Percentiles rank a stretch among this genome's conserved stretches.
Evolutionary conservation across 768 basidiomycete species (phyloP).

Genomic region (Holtermannia corniformis): DNA sequence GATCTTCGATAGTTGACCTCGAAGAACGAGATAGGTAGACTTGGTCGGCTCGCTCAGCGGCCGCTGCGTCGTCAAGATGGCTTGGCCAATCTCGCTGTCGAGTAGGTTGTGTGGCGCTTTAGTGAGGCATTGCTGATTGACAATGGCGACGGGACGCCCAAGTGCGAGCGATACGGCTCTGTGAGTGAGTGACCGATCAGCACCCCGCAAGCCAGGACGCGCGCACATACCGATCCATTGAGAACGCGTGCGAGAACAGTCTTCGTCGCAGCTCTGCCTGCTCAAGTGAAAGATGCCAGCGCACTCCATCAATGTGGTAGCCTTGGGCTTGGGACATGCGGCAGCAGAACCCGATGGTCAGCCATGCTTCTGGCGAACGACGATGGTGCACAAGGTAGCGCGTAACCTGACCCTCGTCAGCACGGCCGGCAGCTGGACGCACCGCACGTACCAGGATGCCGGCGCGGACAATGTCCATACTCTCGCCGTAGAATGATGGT

Average conservation of each 20-base stretch:
- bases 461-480: constrained; percentile 21
- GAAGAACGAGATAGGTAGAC: constrained; percentile 18
- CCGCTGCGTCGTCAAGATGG: not conserved
- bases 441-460: constrained; percentile 8
- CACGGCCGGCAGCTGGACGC: not conserved
- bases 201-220: no score
- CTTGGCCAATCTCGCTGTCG: constrained; percentile 13
- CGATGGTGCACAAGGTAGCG: constrained; percentile 16
- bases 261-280: constrained; percentile 22
- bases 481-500: constrained; percentile 19
- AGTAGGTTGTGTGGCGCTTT: constrained; percentile 12
- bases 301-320: constrained; percentile 18
- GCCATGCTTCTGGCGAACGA: constrained; percentile 21
- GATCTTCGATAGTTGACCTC: constrained; percentile 13
- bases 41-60: constrained; percentile 12
- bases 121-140: constrained; percentile 14
- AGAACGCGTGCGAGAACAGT: constrained; percentile 21
- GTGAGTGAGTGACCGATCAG: not conserved
- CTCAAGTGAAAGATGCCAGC: constrained; percentile 11
- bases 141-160: constrained; percentile 20
- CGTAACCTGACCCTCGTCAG: constrained; percentile 9
- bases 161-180: constrained; percentile 21
- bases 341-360: constrained; percentile 11
- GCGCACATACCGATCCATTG: not conserved
- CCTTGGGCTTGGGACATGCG: constrained; percentile 21